A percentile compares a stretch with the other conserved stretches of the same genome.
Evolutionary conservation across 768 basidiomycete species (phyloP).

Genomic region (Leccinum barrowsii): DNA sequence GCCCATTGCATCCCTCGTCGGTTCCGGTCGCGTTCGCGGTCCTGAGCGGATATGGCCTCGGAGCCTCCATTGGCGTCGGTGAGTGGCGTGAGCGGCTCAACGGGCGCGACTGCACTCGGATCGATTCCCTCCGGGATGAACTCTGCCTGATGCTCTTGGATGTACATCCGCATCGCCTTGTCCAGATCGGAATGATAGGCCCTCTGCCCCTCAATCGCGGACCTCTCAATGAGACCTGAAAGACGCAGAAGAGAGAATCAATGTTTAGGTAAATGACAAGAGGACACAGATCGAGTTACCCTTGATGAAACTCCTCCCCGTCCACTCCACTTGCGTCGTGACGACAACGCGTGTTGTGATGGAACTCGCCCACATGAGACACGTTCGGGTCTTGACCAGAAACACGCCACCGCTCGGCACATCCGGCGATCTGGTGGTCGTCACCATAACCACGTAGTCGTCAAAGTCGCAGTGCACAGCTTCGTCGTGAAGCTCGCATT

Average conservation of each 20-base stretch:
- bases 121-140: constrained; percentile 85
- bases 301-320: constrained; percentile 94
- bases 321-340: constrained; percentile 93
- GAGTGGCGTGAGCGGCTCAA: constrained; percentile 34
- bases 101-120: constrained; percentile 46
- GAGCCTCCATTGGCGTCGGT: constrained; percentile 11
- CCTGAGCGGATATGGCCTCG: constrained; percentile 6
- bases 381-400: constrained; percentile 90
- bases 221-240: constrained; percentile 88
- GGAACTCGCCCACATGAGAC: constrained; percentile 88
- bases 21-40: constrained; percentile 64
- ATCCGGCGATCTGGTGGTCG: constrained; percentile 90
- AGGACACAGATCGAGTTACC: constrained; percentile 41
- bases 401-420: constrained; percentile 94
- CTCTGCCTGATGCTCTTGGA: constrained; percentile 83
- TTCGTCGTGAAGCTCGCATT: constrained; percentile 93
- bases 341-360: constrained; percentile 78
- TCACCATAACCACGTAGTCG: constrained; percentile 75
- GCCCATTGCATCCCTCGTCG: constrained; percentile 82
- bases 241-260: constrained; percentile 1
- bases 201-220: constrained; percentile 89
- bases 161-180: constrained; percentile 81
- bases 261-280: not conserved
- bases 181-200: constrained; percentile 82
- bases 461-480: constrained; percentile 77